phyloP scores from a whole-genome alignment of 2,329 filamentous ascomycete genomes.

The Didymellaceae sp. region DNA sequence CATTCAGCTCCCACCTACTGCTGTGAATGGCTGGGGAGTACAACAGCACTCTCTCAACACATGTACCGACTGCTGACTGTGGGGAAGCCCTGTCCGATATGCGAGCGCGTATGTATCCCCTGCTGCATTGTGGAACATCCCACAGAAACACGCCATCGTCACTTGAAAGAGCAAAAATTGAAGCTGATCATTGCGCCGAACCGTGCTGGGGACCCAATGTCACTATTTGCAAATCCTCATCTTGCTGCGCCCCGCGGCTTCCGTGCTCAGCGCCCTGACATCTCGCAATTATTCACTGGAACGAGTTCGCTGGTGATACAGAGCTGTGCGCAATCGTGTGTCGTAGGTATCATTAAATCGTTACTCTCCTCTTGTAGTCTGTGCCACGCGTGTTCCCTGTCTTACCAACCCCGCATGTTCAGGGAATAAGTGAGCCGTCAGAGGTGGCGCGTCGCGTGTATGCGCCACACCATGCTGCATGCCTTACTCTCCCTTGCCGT shows the following conservation, averaged over 20 bases:
- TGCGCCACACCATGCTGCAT: background rate
- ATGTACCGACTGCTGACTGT: too few species aligned
- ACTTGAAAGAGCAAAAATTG: background rate
- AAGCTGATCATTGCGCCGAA: slow-evolving; percentile 7
- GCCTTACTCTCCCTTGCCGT: background rate
- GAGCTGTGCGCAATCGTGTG: background rate
- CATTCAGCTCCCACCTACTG: background rate
- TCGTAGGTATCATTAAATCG: slow-evolving; percentile 3
- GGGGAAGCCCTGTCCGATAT: slow-evolving; percentile 1
- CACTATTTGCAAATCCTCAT: slow-evolving; percentile 14
- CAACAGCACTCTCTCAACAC: too few species aligned
- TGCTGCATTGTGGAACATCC: background rate
- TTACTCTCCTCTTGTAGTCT: slow-evolving; percentile 1
- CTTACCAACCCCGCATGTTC: slow-evolving; percentile 4
- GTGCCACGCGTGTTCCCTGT: slow-evolving; percentile 4
- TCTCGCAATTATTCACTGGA: background rate
- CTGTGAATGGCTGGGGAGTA: background rate
- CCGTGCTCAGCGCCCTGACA: slow-evolving; percentile 1
- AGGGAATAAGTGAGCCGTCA: background rate
- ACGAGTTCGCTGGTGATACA: background rate
- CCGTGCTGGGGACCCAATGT: slow-evolving; percentile 3
- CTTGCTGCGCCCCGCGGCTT: background rate
- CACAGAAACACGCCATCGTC: background rate
- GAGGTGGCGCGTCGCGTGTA: background rate
- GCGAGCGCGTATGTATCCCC: background rate